A percentile compares a stretch with the other conserved stretches of the same genome.
Conservation (phyloP, 371 early-diverging fungal species). For the Mucor saturninus region DNA sequence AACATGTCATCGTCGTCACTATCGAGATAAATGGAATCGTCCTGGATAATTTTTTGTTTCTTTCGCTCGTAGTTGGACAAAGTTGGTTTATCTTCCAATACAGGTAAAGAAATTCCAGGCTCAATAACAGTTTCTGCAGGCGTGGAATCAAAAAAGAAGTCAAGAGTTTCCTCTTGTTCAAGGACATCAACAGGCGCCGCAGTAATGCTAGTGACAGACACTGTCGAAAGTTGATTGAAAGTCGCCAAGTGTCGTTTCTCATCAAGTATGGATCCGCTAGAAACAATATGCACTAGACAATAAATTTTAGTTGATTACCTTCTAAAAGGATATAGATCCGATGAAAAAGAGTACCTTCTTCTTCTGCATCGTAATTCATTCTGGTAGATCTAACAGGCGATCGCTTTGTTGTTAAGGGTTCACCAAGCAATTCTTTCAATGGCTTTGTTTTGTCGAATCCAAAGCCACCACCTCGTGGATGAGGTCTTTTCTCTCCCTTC, state of each 20-base stretch:
- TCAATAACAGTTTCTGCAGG: not conserved
- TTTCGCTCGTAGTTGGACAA: not conserved
- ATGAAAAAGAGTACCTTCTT: constrained; percentile 2
- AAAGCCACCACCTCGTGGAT: constrained; percentile 14
- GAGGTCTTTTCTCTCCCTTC: not conserved
- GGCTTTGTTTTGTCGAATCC: constrained; percentile 6
- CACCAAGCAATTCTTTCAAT: not conserved
- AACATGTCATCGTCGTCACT: no score
- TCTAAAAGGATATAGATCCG: no score
- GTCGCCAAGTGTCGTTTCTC: not conserved
- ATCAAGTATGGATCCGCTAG: not conserved
- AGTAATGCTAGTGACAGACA: constrained; percentile 1
- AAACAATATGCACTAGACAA: not conserved
- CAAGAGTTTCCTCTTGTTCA: constrained; percentile 4
- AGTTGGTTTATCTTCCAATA: not conserved
- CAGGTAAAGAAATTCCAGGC: not conserved
- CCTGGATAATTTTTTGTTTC: constrained; percentile 16
- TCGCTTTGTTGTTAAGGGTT: not conserved
- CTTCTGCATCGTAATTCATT: not conserved
- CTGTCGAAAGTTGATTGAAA: constrained; percentile 8
- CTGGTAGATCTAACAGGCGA: not conserved
- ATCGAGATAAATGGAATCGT: constrained; percentile 18
- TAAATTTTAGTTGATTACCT: no score
- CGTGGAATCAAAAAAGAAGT: constrained; percentile 23
- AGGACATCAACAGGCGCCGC: not conserved